Evolutionary conservation across 2,329 filamentous ascomycete species (phyloP).

Genomic region (Fusarium xylarioides): DNA sequence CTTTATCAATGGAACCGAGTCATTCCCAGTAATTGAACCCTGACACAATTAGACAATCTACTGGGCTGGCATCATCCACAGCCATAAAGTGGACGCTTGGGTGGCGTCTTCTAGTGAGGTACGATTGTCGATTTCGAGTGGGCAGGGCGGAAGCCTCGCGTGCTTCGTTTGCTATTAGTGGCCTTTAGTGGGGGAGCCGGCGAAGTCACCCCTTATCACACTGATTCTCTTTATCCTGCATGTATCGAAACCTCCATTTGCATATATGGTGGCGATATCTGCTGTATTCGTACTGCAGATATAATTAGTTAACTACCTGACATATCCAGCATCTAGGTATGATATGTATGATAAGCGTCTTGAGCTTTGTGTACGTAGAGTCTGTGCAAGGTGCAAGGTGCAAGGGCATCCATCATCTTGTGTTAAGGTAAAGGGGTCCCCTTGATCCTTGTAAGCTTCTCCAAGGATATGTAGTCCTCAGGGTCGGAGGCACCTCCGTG

Average conservation of each 20-base stretch:
- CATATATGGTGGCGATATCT: background rate
- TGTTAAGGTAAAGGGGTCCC: slow-evolving; percentile 20
- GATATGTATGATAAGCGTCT: slow-evolving; percentile 2
- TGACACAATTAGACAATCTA: slow-evolving; percentile 3
- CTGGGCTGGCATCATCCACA: slow-evolving; percentile 10
- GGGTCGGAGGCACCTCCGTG: slow-evolving; percentile 13
- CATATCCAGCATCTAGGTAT: background rate
- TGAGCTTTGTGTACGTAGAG: background rate
- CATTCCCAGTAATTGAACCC: slow-evolving; percentile 2
- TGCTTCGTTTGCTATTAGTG: slow-evolving; percentile 31
- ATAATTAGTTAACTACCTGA: background rate
- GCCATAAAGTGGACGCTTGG: slow-evolving; percentile 25
- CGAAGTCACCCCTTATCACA: slow-evolving; percentile 25
- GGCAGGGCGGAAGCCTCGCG: slow-evolving; percentile 9
- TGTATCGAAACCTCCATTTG: slow-evolving; percentile 1
- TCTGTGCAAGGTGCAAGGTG: background rate
- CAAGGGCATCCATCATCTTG: background rate
- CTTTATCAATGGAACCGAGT: slow-evolving; percentile 15
- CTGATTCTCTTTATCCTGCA: slow-evolving; percentile 2
- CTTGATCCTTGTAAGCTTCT: slow-evolving; percentile 20
- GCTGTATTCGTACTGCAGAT: background rate
- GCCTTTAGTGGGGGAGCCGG: slow-evolving; percentile 21
- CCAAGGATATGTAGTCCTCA: background rate
- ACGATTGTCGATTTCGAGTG: slow-evolving; percentile 25
- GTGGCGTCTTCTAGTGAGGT: slow-evolving; percentile 26